phyloP scores from a whole-genome alignment of 768 basidiomycete genomes.

The Agrocybe pediades region DNA sequence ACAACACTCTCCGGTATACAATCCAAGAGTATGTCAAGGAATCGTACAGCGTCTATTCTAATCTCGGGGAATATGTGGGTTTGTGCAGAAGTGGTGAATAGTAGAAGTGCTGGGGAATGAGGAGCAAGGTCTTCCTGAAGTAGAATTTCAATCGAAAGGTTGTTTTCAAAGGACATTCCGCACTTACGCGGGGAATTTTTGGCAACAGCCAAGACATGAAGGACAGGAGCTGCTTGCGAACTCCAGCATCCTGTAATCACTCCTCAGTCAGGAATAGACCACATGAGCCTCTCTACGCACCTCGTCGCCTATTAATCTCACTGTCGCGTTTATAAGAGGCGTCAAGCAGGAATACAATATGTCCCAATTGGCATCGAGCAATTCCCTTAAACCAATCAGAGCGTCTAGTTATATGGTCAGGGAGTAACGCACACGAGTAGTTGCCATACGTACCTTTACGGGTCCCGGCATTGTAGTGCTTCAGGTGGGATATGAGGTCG shows the following conservation, averaged over 20 bases:
- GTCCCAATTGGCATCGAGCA: conserved; percentile 63
- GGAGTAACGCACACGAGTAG: neutral
- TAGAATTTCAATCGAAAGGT: neutral
- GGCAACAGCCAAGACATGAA: conserved; percentile 78
- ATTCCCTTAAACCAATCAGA: conserved; percentile 68
- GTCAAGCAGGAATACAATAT: conserved; percentile 55
- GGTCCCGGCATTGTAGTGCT: conserved; percentile 80
- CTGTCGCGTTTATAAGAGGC: conserved; percentile 57
- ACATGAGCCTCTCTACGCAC: conserved; percentile 38
- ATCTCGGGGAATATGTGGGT: conserved; percentile 97
- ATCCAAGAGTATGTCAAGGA: conserved; percentile 75
- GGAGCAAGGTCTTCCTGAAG: conserved; percentile 69
- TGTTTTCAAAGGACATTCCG: neutral
- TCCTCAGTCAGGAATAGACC: conserved; percentile 8
- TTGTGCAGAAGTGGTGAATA: conserved; percentile 89
- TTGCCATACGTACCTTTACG: conserved; percentile 60
- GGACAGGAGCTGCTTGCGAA: conserved; percentile 70
- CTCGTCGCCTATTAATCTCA: conserved; percentile 82
- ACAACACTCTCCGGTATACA: conserved; percentile 68
- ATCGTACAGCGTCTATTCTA: conserved; percentile 83
- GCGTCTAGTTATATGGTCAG: conserved; percentile 52
- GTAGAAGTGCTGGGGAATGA: conserved; percentile 72
- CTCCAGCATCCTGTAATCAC: conserved; percentile 69
- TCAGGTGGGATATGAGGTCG: conserved; percentile 76
- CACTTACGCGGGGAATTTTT: conserved; percentile 55